Conservation (phyloP, 495 filamentous ascomycete genomes). For the Parmelia sp. region DNA sequence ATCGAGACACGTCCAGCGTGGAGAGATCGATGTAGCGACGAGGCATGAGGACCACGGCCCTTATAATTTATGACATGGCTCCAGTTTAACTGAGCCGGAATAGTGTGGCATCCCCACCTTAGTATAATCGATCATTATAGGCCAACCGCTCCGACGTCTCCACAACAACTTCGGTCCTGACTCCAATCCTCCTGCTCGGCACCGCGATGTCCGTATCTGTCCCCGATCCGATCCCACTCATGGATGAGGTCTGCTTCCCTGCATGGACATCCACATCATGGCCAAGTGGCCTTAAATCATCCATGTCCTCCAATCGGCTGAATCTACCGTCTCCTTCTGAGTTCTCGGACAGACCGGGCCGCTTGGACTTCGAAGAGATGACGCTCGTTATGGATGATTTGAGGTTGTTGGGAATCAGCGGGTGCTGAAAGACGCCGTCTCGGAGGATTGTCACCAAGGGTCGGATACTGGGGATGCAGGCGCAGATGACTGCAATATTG, state of each 20-base stretch:
- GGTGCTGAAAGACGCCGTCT: conserved; percentile 6
- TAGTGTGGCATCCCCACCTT: no score
- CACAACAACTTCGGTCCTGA: conserved; percentile 15
- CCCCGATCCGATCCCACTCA: no score
- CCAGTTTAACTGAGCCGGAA: no score
- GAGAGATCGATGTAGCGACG: no score
- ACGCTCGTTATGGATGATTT: not conserved
- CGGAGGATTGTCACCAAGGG: conserved; percentile 44
- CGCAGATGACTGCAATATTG: conserved; percentile 52
- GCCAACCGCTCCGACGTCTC: conserved; percentile 6
- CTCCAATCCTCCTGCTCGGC: conserved; percentile 3
- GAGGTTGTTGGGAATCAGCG: not conserved
- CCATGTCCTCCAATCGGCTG: conserved; percentile 14
- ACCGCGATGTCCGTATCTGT: no score
- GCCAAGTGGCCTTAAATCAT: conserved; percentile 10
- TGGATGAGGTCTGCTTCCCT: not conserved
- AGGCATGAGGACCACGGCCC: no score
- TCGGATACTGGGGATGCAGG: conserved; percentile 48
- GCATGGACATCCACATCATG: conserved; percentile 12
- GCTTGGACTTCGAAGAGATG: not conserved
- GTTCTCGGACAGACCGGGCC: not conserved
- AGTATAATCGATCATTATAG: conserved; percentile 14
- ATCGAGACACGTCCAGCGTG: no score
- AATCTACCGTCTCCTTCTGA: conserved; percentile 4
- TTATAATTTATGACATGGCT: no score